Percentiles rank a stretch among this genome's conserved stretches.
Evolutionary conservation across 805 yeast species (phyloP).

Genomic region (Wickerhamomyces canadensis): DNA sequence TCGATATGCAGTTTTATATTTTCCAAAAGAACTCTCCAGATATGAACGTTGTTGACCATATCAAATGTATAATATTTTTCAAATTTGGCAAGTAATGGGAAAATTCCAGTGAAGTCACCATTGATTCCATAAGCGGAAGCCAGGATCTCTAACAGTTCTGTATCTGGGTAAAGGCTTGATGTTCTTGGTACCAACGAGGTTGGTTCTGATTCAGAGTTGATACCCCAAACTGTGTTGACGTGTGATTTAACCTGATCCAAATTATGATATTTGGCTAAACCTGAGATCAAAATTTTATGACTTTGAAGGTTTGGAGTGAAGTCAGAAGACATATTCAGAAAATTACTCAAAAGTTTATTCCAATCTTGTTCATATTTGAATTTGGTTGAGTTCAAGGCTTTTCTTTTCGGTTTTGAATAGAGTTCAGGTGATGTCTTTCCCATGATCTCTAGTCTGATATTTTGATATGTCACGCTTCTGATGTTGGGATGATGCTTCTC

Average conservation of each 20-base stretch:
- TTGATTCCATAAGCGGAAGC: conserved; percentile 16
- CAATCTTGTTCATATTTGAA: not conserved
- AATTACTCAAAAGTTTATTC: conserved; percentile 2
- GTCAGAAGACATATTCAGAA: conserved; percentile 3
- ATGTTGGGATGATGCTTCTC: not conserved
- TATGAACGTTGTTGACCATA: not conserved
- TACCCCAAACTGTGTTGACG: conserved; percentile 19
- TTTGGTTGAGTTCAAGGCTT: not conserved
- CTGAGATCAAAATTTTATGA: conserved; percentile 18
- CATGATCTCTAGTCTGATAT: conserved; percentile 11
- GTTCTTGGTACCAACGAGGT: conserved; percentile 3
- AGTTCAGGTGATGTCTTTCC: conserved; percentile 10
- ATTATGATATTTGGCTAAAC: conserved; percentile 15
- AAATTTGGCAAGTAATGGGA: conserved; percentile 12
- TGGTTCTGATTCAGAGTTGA: conserved; percentile 7
- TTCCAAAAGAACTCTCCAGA: conserved; percentile 16
- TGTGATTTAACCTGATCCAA: conserved; percentile 16
- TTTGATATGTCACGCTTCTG: conserved; percentile 6
- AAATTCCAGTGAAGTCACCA: conserved; percentile 5
- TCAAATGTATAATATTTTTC: conserved; percentile 10
- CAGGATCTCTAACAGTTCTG: conserved; percentile 10
- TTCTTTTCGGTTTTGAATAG: not conserved
- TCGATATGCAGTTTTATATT: conserved; percentile 5
- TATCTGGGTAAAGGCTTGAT: conserved; percentile 17
- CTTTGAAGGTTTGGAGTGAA: conserved; percentile 14